phyloP scores from a whole-genome alignment of 495 filamentous ascomycete genomes.

The Penicillium bovifimosum region DNA sequence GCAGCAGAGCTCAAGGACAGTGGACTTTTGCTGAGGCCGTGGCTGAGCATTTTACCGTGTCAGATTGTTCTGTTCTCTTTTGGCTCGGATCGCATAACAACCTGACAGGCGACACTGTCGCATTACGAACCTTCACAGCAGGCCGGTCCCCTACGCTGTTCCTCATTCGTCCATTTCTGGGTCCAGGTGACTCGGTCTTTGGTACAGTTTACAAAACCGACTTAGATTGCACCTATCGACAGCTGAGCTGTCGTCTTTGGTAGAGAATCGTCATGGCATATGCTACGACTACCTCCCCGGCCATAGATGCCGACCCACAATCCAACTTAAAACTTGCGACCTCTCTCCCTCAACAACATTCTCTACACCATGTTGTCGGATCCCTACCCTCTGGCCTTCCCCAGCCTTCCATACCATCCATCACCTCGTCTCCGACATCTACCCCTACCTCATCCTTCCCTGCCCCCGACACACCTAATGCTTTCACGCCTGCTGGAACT shows the following conservation, averaged over 20 bases:
- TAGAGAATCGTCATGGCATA: constrained; percentile 40
- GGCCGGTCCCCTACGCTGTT: constrained; percentile 30
- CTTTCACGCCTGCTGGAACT: constrained; percentile 44
- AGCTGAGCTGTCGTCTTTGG: constrained; percentile 31
- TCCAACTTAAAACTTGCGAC: constrained; percentile 39
- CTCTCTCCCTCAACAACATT: constrained; percentile 31
- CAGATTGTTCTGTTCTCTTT: constrained; percentile 25
- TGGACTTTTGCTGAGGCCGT: constrained; percentile 43
- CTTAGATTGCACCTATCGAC: constrained; percentile 29
- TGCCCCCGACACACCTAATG: constrained; percentile 30
- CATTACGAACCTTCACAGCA: constrained; percentile 28
- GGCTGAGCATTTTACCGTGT: constrained; percentile 36
- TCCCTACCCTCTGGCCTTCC: constrained; percentile 26
- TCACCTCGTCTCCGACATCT: constrained; percentile 28
- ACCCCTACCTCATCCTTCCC: constrained; percentile 30
- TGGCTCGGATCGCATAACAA: constrained; percentile 36
- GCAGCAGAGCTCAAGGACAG: constrained; percentile 47
- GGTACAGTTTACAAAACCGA: constrained; percentile 32
- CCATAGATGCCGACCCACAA: constrained; percentile 40
- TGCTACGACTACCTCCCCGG: constrained; percentile 37
- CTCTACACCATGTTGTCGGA: constrained; percentile 37
- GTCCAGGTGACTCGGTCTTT: constrained; percentile 45
- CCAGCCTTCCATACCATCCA: constrained; percentile 26
- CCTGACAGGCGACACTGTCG: constrained; percentile 22
- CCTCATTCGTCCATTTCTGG: constrained; percentile 34